These are phyloP conservation scores for Jackrogersella multiformis DNA, from an alignment of 495 filamentous ascomycete genomes.

Conservation along the genomic window DNA sequence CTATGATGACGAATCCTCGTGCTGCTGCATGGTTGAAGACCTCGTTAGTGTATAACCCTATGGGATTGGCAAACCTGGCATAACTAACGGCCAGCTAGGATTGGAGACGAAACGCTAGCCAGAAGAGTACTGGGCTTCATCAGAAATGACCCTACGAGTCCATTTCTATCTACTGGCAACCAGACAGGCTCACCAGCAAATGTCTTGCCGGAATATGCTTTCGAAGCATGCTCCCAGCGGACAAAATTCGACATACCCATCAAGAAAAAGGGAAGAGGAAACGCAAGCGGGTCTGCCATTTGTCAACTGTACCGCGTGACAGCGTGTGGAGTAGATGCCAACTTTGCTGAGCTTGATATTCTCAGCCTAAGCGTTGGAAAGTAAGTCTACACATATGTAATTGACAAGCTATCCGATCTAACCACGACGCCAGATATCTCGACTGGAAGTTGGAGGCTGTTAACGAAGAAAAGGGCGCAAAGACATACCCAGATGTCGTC, in stretches of 20 bases:
- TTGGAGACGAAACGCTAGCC: constrained; percentile 36
- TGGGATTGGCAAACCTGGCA: not conserved
- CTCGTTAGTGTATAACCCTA: constrained; percentile 41
- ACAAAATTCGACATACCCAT: constrained; percentile 27
- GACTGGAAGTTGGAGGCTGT: constrained; percentile 55
- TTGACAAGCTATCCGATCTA: constrained; percentile 15
- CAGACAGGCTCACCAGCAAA: constrained; percentile 30
- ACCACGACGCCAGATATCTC: constrained; percentile 38
- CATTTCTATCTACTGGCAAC: constrained; percentile 40
- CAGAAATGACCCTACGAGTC: constrained; percentile 20
- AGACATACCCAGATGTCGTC: constrained; percentile 23
- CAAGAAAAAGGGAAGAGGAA: constrained; percentile 3
- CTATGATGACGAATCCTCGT: constrained; percentile 52
- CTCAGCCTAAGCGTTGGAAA: constrained; percentile 52
- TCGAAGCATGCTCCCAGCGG: constrained; percentile 32
- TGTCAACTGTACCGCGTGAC: constrained; percentile 13
- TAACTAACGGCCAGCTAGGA: constrained; percentile 25
- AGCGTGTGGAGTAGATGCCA: constrained; percentile 7
- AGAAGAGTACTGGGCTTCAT: constrained; percentile 40
- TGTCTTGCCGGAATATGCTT: constrained; percentile 34
- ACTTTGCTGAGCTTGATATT: constrained; percentile 45
- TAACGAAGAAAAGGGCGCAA: constrained; percentile 44
- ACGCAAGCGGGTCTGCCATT: not conserved
- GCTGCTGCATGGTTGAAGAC: constrained; percentile 49
- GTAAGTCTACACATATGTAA: constrained; percentile 39